phyloP scores from a whole-genome alignment of 495 filamentous ascomycete genomes.

The Aspergillus indologenus region DNA sequence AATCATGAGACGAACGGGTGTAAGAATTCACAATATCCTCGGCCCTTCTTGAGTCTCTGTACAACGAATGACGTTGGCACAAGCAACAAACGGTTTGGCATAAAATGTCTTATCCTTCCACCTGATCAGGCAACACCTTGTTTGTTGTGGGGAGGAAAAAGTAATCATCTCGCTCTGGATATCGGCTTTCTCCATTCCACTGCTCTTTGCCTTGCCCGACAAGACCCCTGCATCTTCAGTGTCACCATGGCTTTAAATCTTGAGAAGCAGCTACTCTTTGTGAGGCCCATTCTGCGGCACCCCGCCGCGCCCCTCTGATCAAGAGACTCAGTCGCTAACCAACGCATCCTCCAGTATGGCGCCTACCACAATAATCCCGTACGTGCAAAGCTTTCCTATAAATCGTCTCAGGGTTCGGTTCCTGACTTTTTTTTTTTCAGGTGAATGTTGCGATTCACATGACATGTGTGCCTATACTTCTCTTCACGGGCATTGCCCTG shows the following conservation, averaged over 20 bases:
- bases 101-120: constrained; percentile 16
- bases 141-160: background rate
- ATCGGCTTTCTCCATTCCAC: background rate
- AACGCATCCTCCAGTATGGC: constrained; percentile 65
- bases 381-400: constrained; percentile 14
- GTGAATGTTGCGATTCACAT: constrained; percentile 88
- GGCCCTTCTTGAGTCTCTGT: constrained; percentile 7
- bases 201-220: background rate
- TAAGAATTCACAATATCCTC: constrained; percentile 11
- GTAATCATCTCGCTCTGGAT: background rate
- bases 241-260: constrained; percentile 67
- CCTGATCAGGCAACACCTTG: constrained; percentile 14
- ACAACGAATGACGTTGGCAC: constrained; percentile 23
- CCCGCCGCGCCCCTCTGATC: background rate
- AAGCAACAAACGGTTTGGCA: background rate
- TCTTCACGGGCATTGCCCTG: constrained; percentile 75
- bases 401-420: too few species aligned
- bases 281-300: constrained; percentile 41
- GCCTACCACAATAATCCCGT: constrained; percentile 88
- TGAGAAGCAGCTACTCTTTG: constrained; percentile 76
- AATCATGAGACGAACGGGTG: background rate
- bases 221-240: background rate
- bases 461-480: constrained; percentile 78
- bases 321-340: constrained; percentile 1
- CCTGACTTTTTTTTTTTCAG: constrained; percentile 34